Evolutionary conservation across 148 eudicot species (phyloP), one percentile per base, ranked within the genome.

Genomic region (Tetragonia tetragonoides): DNA sequence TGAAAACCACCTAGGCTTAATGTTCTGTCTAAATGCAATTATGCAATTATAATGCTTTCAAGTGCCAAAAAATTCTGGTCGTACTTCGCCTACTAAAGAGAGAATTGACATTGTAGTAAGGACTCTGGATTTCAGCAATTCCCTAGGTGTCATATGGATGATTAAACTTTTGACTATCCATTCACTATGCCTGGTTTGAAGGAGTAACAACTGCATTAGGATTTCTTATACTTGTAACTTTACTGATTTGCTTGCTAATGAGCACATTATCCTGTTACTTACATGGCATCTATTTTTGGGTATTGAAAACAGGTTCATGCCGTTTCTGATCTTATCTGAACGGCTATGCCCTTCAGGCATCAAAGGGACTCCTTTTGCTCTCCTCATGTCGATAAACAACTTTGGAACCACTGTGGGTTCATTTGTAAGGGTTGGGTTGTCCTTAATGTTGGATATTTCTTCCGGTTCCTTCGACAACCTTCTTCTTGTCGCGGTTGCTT

Each of bases 351-450:
- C 99, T 59, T 94, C 97, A 18, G 99, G 99, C 67, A 91, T 95
- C 5, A 97, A 95, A 88, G 99, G 99, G 85, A 95, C 99, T 46
- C 84, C 93, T 14, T 95, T 95, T 62, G 97, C 99, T n/a, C 94
- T 95, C 62, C 93, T 93, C 85, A 95, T 95, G 99, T 95, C 97
- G 6, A 90, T 95, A 66, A 95, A 91, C 90, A 95, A 95, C 84
- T 86, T 95, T 1, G 99, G 97, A 57, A 47, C 87, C 18, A 93
- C 97, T 4, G 17, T 95, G 54, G 88, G 97, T 74, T 90, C 97
- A 37, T 90, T 93, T 66, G 81, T 87, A 6, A 97, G 99, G 49
- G 97, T 97, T 20, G 89, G 92, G 65, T 80, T 95, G 72, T 94
- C 97, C 40, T 95, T 97, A 16, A n/a, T 83, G 68, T 84, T 95